Conservation (phyloP, 768 basidiomycete species). For the Pleurotus cornucopiae region DNA sequence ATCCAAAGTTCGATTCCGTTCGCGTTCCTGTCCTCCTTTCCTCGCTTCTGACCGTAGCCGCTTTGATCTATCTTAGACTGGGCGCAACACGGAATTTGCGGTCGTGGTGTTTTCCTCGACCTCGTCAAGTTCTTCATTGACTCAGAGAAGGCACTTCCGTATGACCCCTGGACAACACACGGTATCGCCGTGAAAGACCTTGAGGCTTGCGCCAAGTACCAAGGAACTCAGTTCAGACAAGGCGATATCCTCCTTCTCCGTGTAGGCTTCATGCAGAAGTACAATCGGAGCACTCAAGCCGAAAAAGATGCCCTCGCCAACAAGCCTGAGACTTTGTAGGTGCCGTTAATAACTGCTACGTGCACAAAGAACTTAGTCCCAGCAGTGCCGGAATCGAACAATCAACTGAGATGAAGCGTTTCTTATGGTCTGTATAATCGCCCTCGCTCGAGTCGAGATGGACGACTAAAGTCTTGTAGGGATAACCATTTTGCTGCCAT, state of each 20-base stretch:
- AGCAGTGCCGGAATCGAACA: constrained; percentile 67
- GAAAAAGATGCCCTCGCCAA: constrained; percentile 38
- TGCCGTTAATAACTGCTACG: neutral
- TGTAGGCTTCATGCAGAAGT: constrained; percentile 61
- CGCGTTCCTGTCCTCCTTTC: constrained; percentile 1
- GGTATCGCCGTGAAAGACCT: constrained; percentile 50
- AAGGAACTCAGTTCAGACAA: constrained; percentile 54
- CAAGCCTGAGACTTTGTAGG: constrained; percentile 52
- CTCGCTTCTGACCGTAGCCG: neutral
- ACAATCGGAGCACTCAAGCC: constrained; percentile 34
- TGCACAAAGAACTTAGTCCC: neutral
- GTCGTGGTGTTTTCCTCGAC: constrained; percentile 65
- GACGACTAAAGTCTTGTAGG: constrained; percentile 28
- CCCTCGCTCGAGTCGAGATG: neutral
- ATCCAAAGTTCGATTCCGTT: constrained; percentile 51
- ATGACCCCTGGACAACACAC: constrained; percentile 61
- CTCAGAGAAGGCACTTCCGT: constrained; percentile 37
- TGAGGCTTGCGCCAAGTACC: constrained; percentile 50
- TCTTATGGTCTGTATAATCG: constrained; percentile 51
- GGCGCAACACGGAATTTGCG: constrained; percentile 68
- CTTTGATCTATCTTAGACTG: constrained; percentile 39
- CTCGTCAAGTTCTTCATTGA: constrained; percentile 50
- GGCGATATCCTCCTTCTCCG: constrained; percentile 62
- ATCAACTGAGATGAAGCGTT: constrained; percentile 65
- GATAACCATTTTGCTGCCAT: constrained; percentile 71